Conservation (phyloP, 78 protist species). For the Neovahlkampfia damariscottae region DNA sequence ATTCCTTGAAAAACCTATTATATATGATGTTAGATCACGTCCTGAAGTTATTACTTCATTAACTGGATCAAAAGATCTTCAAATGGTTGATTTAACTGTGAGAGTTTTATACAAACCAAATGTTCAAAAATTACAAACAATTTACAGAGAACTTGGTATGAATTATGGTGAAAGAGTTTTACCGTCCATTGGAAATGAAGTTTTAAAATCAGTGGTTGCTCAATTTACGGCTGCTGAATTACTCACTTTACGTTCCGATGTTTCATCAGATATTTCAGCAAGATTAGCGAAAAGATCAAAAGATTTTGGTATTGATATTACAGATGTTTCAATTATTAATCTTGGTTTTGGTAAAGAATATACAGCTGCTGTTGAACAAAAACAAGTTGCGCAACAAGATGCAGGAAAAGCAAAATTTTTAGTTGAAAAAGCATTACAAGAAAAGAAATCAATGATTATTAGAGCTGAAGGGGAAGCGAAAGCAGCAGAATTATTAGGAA, state of each 20-base stretch:
- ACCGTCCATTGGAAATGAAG: slow-evolving; percentile 86
- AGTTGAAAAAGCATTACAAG: slow-evolving; percentile 85
- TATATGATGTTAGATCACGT: slow-evolving; percentile 67
- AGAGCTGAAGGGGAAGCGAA: slow-evolving; percentile 92
- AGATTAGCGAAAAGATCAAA: slow-evolving; percentile 55
- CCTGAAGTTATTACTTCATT: slow-evolving; percentile 60
- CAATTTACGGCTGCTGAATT: slow-evolving; percentile 90
- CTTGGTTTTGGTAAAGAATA: slow-evolving; percentile 80
- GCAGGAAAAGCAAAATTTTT: slow-evolving; percentile 86
- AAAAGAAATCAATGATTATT: slow-evolving; percentile 64
- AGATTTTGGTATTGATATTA: slow-evolving; percentile 76
- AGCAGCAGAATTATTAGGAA: slow-evolving; percentile 70
- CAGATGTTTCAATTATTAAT: slow-evolving; percentile 82
- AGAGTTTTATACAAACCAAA: slow-evolving; percentile 73
- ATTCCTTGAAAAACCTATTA: slow-evolving; percentile 53
- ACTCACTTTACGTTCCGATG: slow-evolving; percentile 71
- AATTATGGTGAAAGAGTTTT: slow-evolving; percentile 80
- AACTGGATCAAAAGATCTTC: slow-evolving; percentile 84
- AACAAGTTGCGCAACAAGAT: slow-evolving; percentile 89
- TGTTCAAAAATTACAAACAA: slow-evolving; percentile 26
- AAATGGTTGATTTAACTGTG: slow-evolving; percentile 77
- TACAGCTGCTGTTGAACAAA: slow-evolving; percentile 84
- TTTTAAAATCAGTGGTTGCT: slow-evolving; percentile 83
- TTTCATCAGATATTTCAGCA: slow-evolving; percentile 31
- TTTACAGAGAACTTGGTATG: slow-evolving; percentile 64